Evolutionary conservation across 2,329 filamentous ascomycete genomes (phyloP).

Genomic region (Paecilomyces fulvus): DNA sequence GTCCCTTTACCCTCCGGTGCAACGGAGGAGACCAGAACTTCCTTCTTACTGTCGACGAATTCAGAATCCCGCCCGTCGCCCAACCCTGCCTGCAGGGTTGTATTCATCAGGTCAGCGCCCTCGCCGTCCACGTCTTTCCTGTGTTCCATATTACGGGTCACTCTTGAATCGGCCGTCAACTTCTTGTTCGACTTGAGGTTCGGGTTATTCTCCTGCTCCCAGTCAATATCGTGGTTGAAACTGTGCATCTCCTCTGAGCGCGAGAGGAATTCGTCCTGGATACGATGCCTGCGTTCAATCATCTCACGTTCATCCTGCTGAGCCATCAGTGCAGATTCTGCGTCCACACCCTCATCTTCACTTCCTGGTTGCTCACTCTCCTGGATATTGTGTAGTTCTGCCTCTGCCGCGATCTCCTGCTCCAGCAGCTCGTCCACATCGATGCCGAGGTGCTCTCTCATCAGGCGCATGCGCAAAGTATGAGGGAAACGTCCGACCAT

Average conservation of each 20-base stretch:
- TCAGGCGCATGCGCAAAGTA: conserved; percentile 81
- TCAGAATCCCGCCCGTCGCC: conserved; percentile 63
- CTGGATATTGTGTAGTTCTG: conserved; percentile 55
- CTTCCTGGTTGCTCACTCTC: conserved; percentile 33
- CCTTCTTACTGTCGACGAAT: conserved; percentile 54
- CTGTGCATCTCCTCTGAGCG: conserved; percentile 52
- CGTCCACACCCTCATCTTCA: conserved; percentile 15
- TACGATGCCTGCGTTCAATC: conserved; percentile 34
- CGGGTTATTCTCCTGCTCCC: conserved; percentile 50
- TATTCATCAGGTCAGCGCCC: conserved; percentile 67
- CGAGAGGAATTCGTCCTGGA: conserved; percentile 50
- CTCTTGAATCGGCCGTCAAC: conserved; percentile 47
- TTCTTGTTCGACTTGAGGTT: conserved; percentile 49
- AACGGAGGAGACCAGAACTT: conserved; percentile 60
- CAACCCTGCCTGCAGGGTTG: conserved; percentile 51
- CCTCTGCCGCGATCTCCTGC: conserved; percentile 61
- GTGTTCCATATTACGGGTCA: conserved; percentile 56
- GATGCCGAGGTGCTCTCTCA: conserved; percentile 94
- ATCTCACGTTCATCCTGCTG: conserved; percentile 34
- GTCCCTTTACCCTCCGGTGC: conserved; percentile 57
- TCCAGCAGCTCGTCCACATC: conserved; percentile 88
- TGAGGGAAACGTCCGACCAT: conserved; percentile 88
- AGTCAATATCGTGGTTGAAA: conserved; percentile 68
- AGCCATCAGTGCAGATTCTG: conserved; percentile 25
- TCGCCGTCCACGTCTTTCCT: conserved; percentile 69